Conservation (phyloP, 1,284 basidiomycete genomes). For the Athelia sp. region DNA sequence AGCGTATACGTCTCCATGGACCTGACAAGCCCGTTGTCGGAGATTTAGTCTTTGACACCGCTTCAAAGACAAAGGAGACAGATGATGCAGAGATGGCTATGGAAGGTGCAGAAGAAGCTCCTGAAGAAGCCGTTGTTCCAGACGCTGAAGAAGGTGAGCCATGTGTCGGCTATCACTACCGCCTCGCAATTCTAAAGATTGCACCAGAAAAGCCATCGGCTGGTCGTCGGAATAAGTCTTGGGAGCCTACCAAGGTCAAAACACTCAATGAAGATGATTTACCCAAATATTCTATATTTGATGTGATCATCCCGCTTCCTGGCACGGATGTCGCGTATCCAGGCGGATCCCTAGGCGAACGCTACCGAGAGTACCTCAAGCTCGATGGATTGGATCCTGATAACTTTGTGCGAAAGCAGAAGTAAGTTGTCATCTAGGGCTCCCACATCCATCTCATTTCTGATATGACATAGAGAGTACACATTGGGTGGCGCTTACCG, state of each 20-base stretch:
- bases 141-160: constrained; percentile 13
- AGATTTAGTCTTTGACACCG: constrained; percentile 78
- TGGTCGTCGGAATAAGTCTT: constrained; percentile 37
- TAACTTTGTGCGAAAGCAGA: constrained; percentile 85
- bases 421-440: constrained; percentile 40
- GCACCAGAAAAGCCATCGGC: constrained; percentile 20
- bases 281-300: constrained; percentile 80
- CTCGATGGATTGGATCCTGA: constrained; percentile 86
- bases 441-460: not conserved
- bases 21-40: constrained; percentile 75
- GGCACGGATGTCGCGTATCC: constrained; percentile 92
- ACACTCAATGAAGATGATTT: constrained; percentile 74
- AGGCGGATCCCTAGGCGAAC: constrained; percentile 74
- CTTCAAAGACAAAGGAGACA: constrained; percentile 20
- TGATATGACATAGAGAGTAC: constrained; percentile 65
- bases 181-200: constrained; percentile 2
- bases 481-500: constrained; percentile 91
- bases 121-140: constrained; percentile 30
- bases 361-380: constrained; percentile 76
- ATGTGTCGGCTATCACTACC: constrained; percentile 5
- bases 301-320: constrained; percentile 93
- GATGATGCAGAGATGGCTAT: constrained; percentile 36
- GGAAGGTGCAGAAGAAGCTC: constrained; percentile 27
- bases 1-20: constrained; percentile 81
- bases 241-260: constrained; percentile 67